Percentiles rank a stretch among this genome's conserved stretches.
Evolutionary conservation across 2,329 filamentous ascomycete genomes (phyloP).

Genomic region (Colletotrichum trifolii): DNA sequence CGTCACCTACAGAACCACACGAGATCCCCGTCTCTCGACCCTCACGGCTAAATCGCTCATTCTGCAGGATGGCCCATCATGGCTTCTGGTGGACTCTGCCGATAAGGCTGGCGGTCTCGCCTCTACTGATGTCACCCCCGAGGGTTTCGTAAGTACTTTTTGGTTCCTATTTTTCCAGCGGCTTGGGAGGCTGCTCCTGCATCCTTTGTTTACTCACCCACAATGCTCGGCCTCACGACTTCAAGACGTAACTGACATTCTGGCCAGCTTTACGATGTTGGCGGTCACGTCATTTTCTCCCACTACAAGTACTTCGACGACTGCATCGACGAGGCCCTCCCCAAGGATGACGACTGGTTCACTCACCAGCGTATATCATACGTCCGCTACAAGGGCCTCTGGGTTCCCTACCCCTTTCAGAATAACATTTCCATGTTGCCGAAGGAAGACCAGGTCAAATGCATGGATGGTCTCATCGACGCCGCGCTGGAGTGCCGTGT

Average conservation of each 20-base stretch:
- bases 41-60: constrained; percentile 19
- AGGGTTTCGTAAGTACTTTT: constrained; percentile 88
- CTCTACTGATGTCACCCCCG: constrained; percentile 92
- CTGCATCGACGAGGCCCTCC: constrained; percentile 95
- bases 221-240: no score
- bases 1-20: constrained; percentile 51
- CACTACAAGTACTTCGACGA: constrained; percentile 99
- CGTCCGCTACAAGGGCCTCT: constrained; percentile 94
- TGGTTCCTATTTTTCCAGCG: background rate
- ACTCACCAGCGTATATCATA: constrained; percentile 99
- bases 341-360: constrained; percentile 95
- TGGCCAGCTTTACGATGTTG: constrained; percentile 92
- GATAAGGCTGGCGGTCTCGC: constrained; percentile 95
- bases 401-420: constrained; percentile 99
- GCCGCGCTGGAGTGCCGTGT: constrained; percentile 89
- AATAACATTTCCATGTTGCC: constrained; percentile 99
- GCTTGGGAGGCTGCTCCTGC: background rate
- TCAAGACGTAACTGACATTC: constrained; percentile 29
- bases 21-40: constrained; percentile 39
- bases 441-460: constrained; percentile 96
- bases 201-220: constrained; percentile 19
- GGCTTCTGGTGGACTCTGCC: constrained; percentile 94
- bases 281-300: constrained; percentile 98
- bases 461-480: constrained; percentile 96
- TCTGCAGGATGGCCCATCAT: constrained; percentile 85